Percentiles rank a stretch among this genome's conserved stretches.
Evolutionary conservation across 2,329 filamentous ascomycete genomes (phyloP).

Genomic region (Claviceps africana): DNA sequence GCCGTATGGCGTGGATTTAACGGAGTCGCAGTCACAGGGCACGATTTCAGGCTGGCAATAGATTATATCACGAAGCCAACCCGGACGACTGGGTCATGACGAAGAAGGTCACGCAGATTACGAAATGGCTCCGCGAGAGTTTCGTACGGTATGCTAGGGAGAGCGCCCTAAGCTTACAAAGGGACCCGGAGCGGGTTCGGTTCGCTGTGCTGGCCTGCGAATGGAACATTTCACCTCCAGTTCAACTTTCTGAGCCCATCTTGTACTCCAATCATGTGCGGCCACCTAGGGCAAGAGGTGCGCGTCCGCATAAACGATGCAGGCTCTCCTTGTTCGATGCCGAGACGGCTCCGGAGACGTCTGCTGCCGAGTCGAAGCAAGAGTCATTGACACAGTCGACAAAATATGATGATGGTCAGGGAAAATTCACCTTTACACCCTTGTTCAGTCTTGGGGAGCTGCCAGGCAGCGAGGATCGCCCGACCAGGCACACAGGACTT

Average conservation of each 20-base stretch:
- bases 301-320: neutral
- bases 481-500: neutral
- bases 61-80: conserved; percentile 21
- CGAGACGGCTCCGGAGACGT: neutral
- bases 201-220: conserved; percentile 30
- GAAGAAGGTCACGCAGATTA: conserved; percentile 20
- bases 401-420: neutral
- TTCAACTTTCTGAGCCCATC: neutral
- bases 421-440: neutral
- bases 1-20: neutral
- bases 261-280: neutral
- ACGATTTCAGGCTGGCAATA: conserved; percentile 5
- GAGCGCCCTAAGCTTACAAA: conserved; percentile 19
- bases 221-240: conserved; percentile 16
- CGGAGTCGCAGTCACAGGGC: neutral
- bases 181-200: conserved; percentile 21
- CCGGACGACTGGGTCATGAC: conserved; percentile 21
- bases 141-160: conserved; percentile 24
- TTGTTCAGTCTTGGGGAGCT: neutral
- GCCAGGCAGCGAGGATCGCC: neutral
- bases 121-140: conserved; percentile 23
- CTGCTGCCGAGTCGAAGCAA: neutral
- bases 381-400: neutral
- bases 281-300: neutral
- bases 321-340: neutral